These are phyloP conservation scores for Ulmus americana DNA, from an alignment of 331 rosid genomes.

Conservation along the genomic window DNA sequence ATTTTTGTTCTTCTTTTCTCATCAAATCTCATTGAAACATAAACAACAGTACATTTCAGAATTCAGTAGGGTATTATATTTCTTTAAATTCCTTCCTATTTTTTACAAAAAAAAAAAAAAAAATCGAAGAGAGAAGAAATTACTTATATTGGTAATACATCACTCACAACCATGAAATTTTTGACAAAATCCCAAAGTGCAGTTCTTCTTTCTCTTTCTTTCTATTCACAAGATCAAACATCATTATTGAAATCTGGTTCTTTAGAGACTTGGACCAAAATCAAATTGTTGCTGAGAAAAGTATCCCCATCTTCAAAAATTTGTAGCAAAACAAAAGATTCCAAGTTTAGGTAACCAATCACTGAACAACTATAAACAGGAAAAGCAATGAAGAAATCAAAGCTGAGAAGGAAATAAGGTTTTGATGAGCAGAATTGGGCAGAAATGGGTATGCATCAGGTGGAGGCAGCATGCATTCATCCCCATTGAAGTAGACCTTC, in stretches of 20 bases:
- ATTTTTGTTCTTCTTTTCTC: not conserved
- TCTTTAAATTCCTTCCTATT: too few relatives aligned
- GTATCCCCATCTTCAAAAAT: constrained; percentile 30
- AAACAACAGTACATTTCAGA: not conserved
- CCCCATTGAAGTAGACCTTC: constrained; percentile 84
- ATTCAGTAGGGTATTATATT: too few relatives aligned
- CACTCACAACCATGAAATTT: constrained; percentile 2
- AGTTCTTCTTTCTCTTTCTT: constrained; percentile 13
- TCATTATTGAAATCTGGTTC: constrained; percentile 9
- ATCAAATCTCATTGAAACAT: not conserved
- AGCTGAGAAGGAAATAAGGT: constrained; percentile 22
- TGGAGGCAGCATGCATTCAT: constrained; percentile 87
- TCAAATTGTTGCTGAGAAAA: not conserved
- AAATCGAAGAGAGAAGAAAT: too few relatives aligned
- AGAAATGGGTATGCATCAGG: constrained; percentile 81
- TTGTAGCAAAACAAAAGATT: constrained; percentile 14
- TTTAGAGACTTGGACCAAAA: constrained; percentile 14
- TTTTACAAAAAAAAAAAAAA: too few relatives aligned
- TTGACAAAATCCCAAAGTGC: constrained; percentile 3
- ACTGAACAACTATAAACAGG: constrained; percentile 38
- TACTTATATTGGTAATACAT: constrained; percentile 10
- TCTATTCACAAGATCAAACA: constrained; percentile 15
- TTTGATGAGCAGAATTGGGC: constrained; percentile 51
- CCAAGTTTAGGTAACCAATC: constrained; percentile 21
- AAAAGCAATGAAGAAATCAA: constrained; percentile 39